Percentiles rank a stretch among this genome's conserved stretches.
These are phyloP conservation scores for Crotalaria pallida DNA, from an alignment of 306 rosid genomes.

Conservation along the genomic window DNA sequence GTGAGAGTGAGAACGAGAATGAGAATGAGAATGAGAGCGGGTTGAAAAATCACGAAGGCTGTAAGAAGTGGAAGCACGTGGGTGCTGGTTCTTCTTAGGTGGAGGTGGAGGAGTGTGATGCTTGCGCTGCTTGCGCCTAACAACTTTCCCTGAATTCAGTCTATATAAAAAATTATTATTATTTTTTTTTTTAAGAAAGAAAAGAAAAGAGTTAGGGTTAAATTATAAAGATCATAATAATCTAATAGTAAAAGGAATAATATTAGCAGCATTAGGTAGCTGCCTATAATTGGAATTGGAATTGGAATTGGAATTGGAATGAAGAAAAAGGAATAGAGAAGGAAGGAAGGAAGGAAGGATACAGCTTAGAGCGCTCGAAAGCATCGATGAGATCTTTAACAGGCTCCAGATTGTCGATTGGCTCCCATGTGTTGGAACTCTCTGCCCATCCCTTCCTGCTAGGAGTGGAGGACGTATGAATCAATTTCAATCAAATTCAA, in stretches of 20 bases:
- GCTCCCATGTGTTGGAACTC: conserved; percentile 95
- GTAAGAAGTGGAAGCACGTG: conserved; percentile 39
- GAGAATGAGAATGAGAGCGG: conserved; percentile 23
- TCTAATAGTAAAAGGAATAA: no score
- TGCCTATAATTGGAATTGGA: no score
- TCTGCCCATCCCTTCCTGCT: conserved; percentile 93
- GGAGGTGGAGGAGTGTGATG: conserved; percentile 45
- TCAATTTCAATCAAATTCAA: not conserved
- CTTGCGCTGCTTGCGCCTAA: conserved; percentile 70
- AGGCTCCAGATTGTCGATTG: conserved; percentile 79
- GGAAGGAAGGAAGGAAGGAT: not conserved
- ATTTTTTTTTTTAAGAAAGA: no score
- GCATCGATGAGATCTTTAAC: conserved; percentile 74
- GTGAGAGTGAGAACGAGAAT: no score
- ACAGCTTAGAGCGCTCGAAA: conserved; percentile 47
- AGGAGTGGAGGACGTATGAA: not conserved
- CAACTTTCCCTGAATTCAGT: conserved; percentile 50
- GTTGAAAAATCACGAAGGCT: conserved; percentile 37
- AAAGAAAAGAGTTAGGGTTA: no score
- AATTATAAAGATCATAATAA: no score
- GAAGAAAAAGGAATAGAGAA: not conserved
- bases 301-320: no score
- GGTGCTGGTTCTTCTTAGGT: conserved; percentile 54
- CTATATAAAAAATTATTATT: conserved; percentile 47
- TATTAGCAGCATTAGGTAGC: no score